Evolutionary conservation across 2,329 filamentous ascomycete species (phyloP), one percentile per base, ranked within the genome.

Genomic region (Apiospora aurea): DNA sequence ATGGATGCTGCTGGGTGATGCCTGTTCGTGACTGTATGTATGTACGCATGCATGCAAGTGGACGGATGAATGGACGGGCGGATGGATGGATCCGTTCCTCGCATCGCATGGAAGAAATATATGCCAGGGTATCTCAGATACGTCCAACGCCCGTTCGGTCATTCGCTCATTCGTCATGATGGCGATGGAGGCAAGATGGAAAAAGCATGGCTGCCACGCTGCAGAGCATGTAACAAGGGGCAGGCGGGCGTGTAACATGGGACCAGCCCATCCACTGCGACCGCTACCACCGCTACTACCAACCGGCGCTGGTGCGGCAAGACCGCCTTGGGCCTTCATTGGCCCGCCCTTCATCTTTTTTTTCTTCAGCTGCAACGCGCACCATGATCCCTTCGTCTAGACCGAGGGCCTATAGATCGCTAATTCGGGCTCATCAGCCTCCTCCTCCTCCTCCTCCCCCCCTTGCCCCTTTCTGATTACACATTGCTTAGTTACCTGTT

Each of bases 361-460:
- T 26, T 53, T 53, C 7, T 53, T 34, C 53, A 49, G 46, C 53
- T 18, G 29, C 26, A 21, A 21, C 53, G 29, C 26, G 29, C 53
- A 61, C 34, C 53, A 61, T 29, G 29, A 61, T 61, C 53, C 53
- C 53, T n/a, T 61, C 53, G 53, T 61, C 53, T 57, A 34, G 53
- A 61, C 16, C 29, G 26, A 61, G 53, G 53, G 18, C 53, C 29
- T 61, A 38, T 11, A 61, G 53, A 61, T 61, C 53, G 53, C 46
- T 49, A 46, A 46, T 6, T 43, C 3, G 10, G 10, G 10, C 5
- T 18, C 24, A 34, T 57, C 29, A 43, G 41, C 41, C 41, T 43
- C 41, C 5, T 21, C 53, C 29, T 21, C 16, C 34, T 18, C 16
- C 53, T 26, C 18, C 6, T 11, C 51, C 26, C 26, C 1, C 14